These are phyloP conservation scores for Ascochyta rabiei DNA, from an alignment of 2,329 filamentous ascomycete species.

Conservation along the genomic window DNA sequence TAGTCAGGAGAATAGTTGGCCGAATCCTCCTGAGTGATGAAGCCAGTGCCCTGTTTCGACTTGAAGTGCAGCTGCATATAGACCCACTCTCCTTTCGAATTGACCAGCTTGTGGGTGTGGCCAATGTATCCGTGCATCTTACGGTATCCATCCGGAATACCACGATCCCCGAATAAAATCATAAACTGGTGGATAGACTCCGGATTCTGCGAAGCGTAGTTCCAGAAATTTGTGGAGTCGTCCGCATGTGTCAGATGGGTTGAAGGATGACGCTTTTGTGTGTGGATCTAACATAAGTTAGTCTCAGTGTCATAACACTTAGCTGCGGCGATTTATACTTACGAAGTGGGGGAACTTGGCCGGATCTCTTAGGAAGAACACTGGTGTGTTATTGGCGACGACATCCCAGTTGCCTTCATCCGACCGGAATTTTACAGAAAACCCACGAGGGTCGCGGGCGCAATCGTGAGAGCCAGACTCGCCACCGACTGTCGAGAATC, in stretches of 20 bases:
- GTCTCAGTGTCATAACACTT: neutral
- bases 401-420: slow-evolving; percentile 77
- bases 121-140: slow-evolving; percentile 62
- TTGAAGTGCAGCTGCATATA: slow-evolving; percentile 61
- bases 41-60: slow-evolving; percentile 58
- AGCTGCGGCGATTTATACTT: neutral
- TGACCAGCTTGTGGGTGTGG: slow-evolving; percentile 61
- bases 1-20: slow-evolving; percentile 59
- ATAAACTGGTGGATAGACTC: slow-evolving; percentile 61
- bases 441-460: slow-evolving; percentile 74
- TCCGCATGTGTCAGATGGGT: slow-evolving; percentile 72
- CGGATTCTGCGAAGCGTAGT: slow-evolving; percentile 61
- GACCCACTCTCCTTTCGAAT: slow-evolving; percentile 60
- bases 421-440: slow-evolving; percentile 75
- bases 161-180: slow-evolving; percentile 61
- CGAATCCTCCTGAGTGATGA: slow-evolving; percentile 60
- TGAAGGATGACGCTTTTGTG: slow-evolving; percentile 74
- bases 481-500: slow-evolving; percentile 78
- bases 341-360: slow-evolving; percentile 60
- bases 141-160: slow-evolving; percentile 61
- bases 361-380: slow-evolving; percentile 77
- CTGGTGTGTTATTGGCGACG: slow-evolving; percentile 75
- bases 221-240: slow-evolving; percentile 71
- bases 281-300: slow-evolving; percentile 66
- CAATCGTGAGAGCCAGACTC: slow-evolving; percentile 74